Evolutionary conservation across 2,329 filamentous ascomycete genomes (phyloP), one percentile per base, ranked within the genome.

Genomic region (Diplodia seriata): DNA sequence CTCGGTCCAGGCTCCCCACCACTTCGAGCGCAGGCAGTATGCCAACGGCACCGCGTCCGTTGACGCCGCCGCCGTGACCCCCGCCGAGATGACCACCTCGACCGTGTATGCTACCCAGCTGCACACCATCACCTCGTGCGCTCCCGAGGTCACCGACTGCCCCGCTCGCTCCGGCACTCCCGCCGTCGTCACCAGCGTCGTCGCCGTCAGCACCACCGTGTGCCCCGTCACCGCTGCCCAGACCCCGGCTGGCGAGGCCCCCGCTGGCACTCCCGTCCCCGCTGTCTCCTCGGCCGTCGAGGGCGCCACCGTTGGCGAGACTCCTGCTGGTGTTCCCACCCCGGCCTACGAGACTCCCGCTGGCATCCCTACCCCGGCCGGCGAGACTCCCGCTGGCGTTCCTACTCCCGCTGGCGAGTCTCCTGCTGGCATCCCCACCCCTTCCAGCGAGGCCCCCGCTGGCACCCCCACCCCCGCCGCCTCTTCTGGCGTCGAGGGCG

Each of bases 181-280:
- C 14, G 31, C 66, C 12, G 59, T 73, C 43, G 67, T 70, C 23
- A 69, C 69, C 50, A 57, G 67, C 38, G 38, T 68, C 15, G 40
- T 68, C 68, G 78, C 79, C 14, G 71, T 79, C 26, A 75, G 77
- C 66, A 76, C 81, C 68, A 80, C 79, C 70, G 70, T 81, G 74
- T 81, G 81, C 80, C 78, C 81, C n/a, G 75, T 73, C 26, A 71
- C 73, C 51, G 72, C 72, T 31, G 59, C 79, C 43, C 69, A 76
- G 57, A 68, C 73, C 29, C 73, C 77, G 11, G 63, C 73, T 33
- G 70, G 72, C 49, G 75, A 75, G 7, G 26, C 62, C 29, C 49
- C 69, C 14, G 40, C 56, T 54, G 53, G 29, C 53, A 55, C 54
- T 36, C 33, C 53, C 51, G 18, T 18, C 36, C 51, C 56, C 23